Percentiles rank a stretch among this genome's conserved stretches.
These are phyloP conservation scores for Amaranthus palmeri DNA, from an alignment of 148 eudicot species.

Conservation along the genomic window DNA sequence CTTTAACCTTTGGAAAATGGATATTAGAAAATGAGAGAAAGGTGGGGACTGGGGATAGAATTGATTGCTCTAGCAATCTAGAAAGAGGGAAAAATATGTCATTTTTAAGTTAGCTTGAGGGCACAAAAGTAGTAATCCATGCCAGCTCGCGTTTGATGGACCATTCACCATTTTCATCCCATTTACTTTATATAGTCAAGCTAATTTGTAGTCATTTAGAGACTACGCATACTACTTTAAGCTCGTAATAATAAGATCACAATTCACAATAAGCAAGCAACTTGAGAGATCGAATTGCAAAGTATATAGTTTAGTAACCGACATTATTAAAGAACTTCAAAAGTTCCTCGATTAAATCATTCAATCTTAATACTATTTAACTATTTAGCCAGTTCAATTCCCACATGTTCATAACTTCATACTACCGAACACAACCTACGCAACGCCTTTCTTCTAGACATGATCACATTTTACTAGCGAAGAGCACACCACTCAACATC, in stretches of 20 bases:
- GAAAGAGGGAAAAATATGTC: background rate
- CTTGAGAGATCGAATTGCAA: background rate
- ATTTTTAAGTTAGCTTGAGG: background rate
- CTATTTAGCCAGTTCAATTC: background rate
- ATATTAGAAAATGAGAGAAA: background rate
- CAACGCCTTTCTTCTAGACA: background rate
- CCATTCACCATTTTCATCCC: background rate
- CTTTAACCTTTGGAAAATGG: background rate
- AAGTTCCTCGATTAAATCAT: background rate
- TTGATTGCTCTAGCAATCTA: background rate
- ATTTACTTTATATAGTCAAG: background rate
- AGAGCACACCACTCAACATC: background rate
- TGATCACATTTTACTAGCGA: background rate
- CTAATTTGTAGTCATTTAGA: background rate
- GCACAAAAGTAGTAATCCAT: background rate
- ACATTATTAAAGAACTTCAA: background rate
- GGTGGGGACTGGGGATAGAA: background rate
- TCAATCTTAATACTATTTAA: background rate
- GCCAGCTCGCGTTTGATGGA: background rate
- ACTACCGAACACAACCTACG: background rate
- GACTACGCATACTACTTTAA: background rate
- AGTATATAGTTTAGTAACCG: background rate
- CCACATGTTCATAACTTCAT: background rate
- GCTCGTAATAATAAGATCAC: background rate
- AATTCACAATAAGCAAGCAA: background rate